phyloP scores from a whole-genome alignment of 805 yeast species.

The Pichia eremophila region DNA sequence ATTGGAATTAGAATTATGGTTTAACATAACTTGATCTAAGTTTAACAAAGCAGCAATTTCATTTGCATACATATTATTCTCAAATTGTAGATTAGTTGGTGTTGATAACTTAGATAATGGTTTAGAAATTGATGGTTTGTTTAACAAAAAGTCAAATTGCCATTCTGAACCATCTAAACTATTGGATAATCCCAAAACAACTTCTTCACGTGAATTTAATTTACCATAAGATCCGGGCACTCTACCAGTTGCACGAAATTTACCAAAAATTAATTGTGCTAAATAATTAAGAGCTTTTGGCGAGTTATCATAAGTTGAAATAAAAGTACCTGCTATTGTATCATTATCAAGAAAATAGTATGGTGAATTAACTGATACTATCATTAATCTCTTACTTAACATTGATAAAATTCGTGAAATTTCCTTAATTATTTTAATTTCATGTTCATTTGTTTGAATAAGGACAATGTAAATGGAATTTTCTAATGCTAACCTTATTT shows the following conservation, averaged over 20 bases:
- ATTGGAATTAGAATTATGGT: neutral
- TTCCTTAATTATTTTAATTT: constrained; percentile 45
- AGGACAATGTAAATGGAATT: constrained; percentile 15
- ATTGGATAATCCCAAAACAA: constrained; percentile 1
- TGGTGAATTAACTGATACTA: constrained; percentile 52
- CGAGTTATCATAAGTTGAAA: constrained; percentile 55
- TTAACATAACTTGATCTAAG: neutral
- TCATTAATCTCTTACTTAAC: constrained; percentile 40
- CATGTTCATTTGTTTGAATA: constrained; percentile 38
- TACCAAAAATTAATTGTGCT: constrained; percentile 46
- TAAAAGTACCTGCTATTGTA: constrained; percentile 43
- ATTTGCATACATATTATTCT: neutral
- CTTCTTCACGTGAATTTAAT: neutral
- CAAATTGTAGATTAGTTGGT: neutral
- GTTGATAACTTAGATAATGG: neutral
- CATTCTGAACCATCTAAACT: neutral
- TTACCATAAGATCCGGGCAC: constrained; percentile 35
- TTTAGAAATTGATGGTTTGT: constrained; percentile 1
- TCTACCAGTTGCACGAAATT: constrained; percentile 37
- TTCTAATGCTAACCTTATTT: neutral
- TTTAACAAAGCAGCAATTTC: neutral
- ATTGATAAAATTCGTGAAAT: constrained; percentile 21
- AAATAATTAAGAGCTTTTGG: constrained; percentile 38
- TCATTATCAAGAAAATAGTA: constrained; percentile 49
- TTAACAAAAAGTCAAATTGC: constrained; percentile 6